Evolutionary conservation across 768 basidiomycete genomes (phyloP).

Genomic region (Suillus paluster): DNA sequence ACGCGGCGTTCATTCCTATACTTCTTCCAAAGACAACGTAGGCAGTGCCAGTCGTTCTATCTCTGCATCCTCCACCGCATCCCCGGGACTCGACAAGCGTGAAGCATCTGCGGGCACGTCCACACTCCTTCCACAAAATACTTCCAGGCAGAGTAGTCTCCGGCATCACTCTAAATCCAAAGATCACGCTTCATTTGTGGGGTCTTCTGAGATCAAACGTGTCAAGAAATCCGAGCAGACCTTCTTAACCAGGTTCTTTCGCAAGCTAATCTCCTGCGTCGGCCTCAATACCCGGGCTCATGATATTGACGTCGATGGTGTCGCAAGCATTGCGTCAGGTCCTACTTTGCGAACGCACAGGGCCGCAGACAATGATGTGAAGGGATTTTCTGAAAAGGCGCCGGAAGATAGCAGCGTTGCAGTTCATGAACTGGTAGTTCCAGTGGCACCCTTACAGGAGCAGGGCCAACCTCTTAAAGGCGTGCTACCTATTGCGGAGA

Average conservation of each 20-base stretch:
- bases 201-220: not conserved
- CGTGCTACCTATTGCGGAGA: constrained; percentile 63
- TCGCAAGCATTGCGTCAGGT: constrained; percentile 1
- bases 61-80: constrained; percentile 4
- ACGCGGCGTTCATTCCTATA: not conserved
- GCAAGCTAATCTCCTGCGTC: constrained; percentile 60
- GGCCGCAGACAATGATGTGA: constrained; percentile 3
- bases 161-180: constrained; percentile 1
- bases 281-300: constrained; percentile 47
- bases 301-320: constrained; percentile 39
- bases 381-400: constrained; percentile 18
- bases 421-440: constrained; percentile 11
- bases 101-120: constrained; percentile 3
- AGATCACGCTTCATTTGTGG: not conserved
- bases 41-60: not conserved
- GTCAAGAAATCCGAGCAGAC: constrained; percentile 38
- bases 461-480: constrained; percentile 43
- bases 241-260: constrained; percentile 55
- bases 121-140: not conserved
- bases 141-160: not conserved
- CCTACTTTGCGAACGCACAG: constrained; percentile 18
- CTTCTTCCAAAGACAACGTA: constrained; percentile 1
- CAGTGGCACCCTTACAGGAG: constrained; percentile 26
- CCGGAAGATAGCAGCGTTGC: constrained; percentile 6
- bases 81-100: not conserved